Evolutionary conservation across 352 stramenopile species (phyloP).

Genomic region (Phytophthora hybrid): DNA sequence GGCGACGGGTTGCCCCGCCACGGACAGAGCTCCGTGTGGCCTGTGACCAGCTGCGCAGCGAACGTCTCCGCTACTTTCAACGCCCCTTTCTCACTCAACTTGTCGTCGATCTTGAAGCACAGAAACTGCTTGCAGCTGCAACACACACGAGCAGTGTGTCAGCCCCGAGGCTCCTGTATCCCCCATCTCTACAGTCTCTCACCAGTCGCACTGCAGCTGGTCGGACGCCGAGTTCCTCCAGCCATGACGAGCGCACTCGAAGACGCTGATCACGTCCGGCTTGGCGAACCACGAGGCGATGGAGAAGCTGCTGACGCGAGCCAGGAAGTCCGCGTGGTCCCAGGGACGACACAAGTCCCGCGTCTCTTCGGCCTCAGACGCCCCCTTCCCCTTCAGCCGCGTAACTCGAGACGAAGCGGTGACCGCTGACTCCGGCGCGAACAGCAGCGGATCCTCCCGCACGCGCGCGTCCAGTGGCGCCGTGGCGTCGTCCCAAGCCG

Average conservation of each 20-base stretch:
- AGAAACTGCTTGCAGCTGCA: conserved; percentile 55
- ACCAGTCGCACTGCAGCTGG: conserved; percentile 57
- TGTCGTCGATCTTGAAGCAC: conserved; percentile 62
- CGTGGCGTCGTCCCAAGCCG: conserved; percentile 45
- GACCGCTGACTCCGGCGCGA: conserved; percentile 12
- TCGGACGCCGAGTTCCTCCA: conserved; percentile 60
- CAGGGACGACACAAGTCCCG: conserved; percentile 48
- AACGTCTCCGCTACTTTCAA: conserved; percentile 51
- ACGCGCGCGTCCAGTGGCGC: conserved; percentile 39
- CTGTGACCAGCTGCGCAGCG: conserved; percentile 46
- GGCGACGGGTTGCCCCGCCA: conserved; percentile 71
- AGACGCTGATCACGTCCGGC: conserved; percentile 48
- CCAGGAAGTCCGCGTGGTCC: conserved; percentile 58
- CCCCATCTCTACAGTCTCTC: not conserved
- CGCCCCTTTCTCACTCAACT: conserved; percentile 52
- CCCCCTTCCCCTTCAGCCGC: not conserved
- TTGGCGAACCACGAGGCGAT: conserved; percentile 76
- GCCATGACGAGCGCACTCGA: conserved; percentile 61
- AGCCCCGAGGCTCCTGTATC: conserved; percentile 3
- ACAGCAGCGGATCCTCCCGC: conserved; percentile 33
- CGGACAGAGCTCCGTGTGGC: conserved; percentile 59
- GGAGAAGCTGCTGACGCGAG: conserved; percentile 60
- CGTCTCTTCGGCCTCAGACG: not conserved
- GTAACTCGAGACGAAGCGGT: conserved; percentile 1
- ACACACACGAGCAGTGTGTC: conserved; percentile 11